These are phyloP conservation scores for Phytophthora sojae DNA, from an alignment of 352 stramenopile species.

Conservation along the genomic window DNA sequence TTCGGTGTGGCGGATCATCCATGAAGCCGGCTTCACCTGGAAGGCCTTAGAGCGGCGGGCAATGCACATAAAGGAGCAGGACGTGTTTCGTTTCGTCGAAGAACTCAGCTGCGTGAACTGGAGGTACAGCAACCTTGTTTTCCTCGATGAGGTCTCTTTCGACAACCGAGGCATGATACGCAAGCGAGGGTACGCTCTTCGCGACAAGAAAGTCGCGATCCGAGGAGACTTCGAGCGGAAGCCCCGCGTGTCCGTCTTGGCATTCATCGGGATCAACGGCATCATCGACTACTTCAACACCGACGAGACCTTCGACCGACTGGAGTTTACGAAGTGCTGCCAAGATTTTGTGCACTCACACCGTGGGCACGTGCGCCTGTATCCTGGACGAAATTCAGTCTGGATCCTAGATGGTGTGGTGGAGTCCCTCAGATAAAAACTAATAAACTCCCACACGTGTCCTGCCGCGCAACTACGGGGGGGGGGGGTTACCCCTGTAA, in stretches of 20 bases:
- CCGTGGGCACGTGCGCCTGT: not conserved
- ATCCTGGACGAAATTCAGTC: not conserved
- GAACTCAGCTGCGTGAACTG: not conserved
- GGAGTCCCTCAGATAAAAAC: too few species aligned
- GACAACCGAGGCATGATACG: not conserved
- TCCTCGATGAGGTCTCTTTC: not conserved
- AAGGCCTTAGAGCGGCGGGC: not conserved
- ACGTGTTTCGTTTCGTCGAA: not conserved
- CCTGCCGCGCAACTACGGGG: too few species aligned
- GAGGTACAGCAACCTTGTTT: not conserved
- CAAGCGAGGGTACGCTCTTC: not conserved
- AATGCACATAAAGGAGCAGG: not conserved
- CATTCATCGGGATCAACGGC: not conserved
- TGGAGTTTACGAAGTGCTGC: not conserved
- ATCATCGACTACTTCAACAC: not conserved
- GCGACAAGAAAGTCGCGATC: not conserved
- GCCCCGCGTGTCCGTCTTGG: not conserved
- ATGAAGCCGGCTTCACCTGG: not conserved
- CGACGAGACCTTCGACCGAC: not conserved
- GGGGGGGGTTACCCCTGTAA: too few species aligned
- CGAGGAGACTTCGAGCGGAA: not conserved
- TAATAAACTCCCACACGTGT: too few species aligned
- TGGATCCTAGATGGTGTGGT: not conserved
- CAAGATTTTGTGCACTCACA: not conserved
- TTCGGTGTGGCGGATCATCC: not conserved